Conservation (phyloP, 1,284 basidiomycete genomes). For the Moniliophthora roreri region DNA sequence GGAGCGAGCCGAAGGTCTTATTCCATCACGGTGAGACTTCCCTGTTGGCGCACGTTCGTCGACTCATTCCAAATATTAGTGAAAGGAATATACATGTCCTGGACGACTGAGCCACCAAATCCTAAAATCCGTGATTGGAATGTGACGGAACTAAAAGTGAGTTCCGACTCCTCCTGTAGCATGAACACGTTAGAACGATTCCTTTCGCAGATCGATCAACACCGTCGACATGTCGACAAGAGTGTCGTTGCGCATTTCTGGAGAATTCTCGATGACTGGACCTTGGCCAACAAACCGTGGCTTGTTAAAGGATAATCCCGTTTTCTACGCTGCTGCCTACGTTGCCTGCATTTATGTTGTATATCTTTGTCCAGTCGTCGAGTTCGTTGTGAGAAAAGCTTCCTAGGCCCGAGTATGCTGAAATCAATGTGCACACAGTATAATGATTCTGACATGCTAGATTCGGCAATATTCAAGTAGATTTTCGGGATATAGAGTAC, state of each 20-base stretch:
- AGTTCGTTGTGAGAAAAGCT: too few species aligned
- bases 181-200: neutral
- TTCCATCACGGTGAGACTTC: constrained; percentile 84
- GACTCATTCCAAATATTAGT: constrained; percentile 48
- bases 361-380: too few species aligned
- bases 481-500: too few species aligned
- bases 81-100: constrained; percentile 91
- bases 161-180: constrained; percentile 10
- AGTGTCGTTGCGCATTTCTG: constrained; percentile 94
- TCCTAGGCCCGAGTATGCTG: too few species aligned
- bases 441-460: too few species aligned
- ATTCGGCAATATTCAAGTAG: too few species aligned
- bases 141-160: constrained; percentile 87
- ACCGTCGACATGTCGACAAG: constrained; percentile 92
- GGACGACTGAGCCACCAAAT: constrained; percentile 90
- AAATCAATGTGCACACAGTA: too few species aligned
- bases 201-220: constrained; percentile 70
- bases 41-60: neutral
- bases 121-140: constrained; percentile 95
- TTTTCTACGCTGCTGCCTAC: too few species aligned
- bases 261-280: constrained; percentile 89
- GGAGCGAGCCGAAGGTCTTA: constrained; percentile 87
- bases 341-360: too few species aligned
- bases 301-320: constrained; percentile 51
- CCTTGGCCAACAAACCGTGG: constrained; percentile 75